phyloP scores from a whole-genome alignment of 768 basidiomycete genomes.

The Pisolithus marmoratus region DNA sequence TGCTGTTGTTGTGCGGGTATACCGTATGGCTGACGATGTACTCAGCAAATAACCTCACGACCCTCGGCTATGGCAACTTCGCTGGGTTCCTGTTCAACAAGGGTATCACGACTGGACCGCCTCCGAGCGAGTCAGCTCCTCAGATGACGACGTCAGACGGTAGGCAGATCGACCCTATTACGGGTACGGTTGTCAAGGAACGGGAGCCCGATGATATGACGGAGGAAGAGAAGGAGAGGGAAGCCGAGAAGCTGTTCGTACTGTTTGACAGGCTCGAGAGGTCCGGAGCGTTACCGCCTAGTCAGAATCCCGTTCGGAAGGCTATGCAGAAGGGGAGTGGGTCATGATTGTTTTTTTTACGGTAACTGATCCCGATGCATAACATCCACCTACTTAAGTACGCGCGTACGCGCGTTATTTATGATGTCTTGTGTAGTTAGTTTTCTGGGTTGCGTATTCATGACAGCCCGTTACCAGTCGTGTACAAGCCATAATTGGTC shows the following conservation, averaged over 20 bases:
- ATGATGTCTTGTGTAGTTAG: too few species aligned
- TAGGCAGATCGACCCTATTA: conserved; percentile 74
- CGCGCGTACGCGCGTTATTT: too few species aligned
- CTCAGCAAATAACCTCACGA: conserved; percentile 65
- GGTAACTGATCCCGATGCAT: too few species aligned
- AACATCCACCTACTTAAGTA: too few species aligned
- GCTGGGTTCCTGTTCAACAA: conserved; percentile 93
- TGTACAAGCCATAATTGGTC: too few species aligned
- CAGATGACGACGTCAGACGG: conserved; percentile 30
- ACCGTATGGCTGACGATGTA: neutral
- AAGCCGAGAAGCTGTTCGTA: conserved; percentile 88
- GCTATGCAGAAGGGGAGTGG: conserved; percentile 42
- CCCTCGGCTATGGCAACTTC: conserved; percentile 92
- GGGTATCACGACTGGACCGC: conserved; percentile 66
- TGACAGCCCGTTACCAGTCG: too few species aligned
- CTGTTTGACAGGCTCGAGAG: conserved; percentile 87
- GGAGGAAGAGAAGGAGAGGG: conserved; percentile 90
- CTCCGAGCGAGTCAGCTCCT: conserved; percentile 27
- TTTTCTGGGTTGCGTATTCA: too few species aligned
- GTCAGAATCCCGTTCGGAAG: conserved; percentile 67
- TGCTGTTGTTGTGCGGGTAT: neutral
- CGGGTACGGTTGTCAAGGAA: conserved; percentile 55
- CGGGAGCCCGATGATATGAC: conserved; percentile 62
- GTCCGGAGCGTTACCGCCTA: conserved; percentile 59
- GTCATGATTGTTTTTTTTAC: neutral